Evolutionary conservation across 139 green algal species (phyloP).

Genomic region (Yamagishiella unicocca): DNA sequence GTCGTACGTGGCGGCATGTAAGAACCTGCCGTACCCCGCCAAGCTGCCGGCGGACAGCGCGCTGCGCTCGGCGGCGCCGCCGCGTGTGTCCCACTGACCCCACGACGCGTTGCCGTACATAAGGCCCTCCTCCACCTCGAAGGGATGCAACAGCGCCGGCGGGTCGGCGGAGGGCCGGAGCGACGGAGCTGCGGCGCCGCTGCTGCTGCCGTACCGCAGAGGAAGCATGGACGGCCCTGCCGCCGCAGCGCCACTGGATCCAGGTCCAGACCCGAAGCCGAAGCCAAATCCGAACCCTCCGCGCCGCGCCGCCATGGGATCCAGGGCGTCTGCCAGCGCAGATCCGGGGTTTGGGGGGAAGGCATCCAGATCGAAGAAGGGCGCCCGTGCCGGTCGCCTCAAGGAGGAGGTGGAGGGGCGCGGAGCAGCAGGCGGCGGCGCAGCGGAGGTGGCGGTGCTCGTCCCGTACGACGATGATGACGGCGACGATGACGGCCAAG

Average conservation of each 20-base stretch:
- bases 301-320: conserved; percentile 3
- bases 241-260: too few species aligned
- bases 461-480: too few species aligned
- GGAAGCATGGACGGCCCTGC: background rate
- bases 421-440: too few species aligned
- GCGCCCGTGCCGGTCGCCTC: too few species aligned
- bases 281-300: background rate
- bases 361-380: conserved; percentile 14
- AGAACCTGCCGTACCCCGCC: background rate
- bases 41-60: background rate
- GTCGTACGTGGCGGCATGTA: background rate
- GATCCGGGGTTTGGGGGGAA: background rate
- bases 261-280: background rate
- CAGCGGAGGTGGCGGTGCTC: too few species aligned
- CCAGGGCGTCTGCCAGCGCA: conserved; percentile 3
- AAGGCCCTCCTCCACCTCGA: conserved; percentile 6
- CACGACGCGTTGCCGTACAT: too few species aligned
- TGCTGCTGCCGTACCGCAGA: background rate
- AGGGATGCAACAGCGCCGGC: conserved; percentile 14
- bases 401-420: too few species aligned
- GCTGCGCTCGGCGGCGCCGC: background rate
- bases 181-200: background rate
- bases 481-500: too few species aligned
- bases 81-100: too few species aligned
- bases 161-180: background rate